These are phyloP conservation scores for Vigna unguiculata DNA, from an alignment of 306 rosid genomes.

Conservation along the genomic window DNA sequence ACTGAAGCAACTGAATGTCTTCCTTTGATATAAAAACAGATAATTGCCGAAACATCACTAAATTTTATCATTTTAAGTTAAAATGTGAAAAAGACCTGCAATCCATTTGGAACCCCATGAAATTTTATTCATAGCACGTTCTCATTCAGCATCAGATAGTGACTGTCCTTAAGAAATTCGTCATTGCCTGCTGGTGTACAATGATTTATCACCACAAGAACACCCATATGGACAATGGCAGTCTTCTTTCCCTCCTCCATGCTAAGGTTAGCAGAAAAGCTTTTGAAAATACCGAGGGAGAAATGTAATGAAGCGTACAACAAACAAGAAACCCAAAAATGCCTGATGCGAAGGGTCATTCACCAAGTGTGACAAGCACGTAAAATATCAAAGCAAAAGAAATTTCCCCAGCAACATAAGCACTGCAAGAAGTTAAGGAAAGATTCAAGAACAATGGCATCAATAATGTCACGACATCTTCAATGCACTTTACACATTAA, in stretches of 20 bases:
- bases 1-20: background rate
- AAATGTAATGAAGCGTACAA: slow-evolving; percentile 38
- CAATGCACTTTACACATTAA: background rate
- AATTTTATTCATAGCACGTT: slow-evolving; percentile 8
- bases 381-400: slow-evolving; percentile 39
- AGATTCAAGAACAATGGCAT: slow-evolving; percentile 39
- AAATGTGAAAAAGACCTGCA: slow-evolving; percentile 9
- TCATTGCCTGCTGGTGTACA: slow-evolving; percentile 8
- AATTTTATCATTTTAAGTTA: slow-evolving; percentile 16
- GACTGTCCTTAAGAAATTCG: background rate
- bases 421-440: slow-evolving; percentile 47
- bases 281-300: background rate
- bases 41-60: slow-evolving; percentile 9
- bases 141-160: slow-evolving; percentile 13
- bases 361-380: slow-evolving; percentile 36
- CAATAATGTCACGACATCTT: slow-evolving; percentile 14
- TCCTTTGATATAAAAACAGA: background rate
- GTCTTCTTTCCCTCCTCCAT: slow-evolving; percentile 53
- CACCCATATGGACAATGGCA: slow-evolving; percentile 51
- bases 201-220: slow-evolving; percentile 24
- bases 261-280: slow-evolving; percentile 39
- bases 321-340: slow-evolving; percentile 45
- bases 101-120: background rate
- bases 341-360: slow-evolving; percentile 44
- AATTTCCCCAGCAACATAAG: slow-evolving; percentile 51